Conservation (phyloP, 805 yeast genomes). For the Priceomyces carsonii region DNA sequence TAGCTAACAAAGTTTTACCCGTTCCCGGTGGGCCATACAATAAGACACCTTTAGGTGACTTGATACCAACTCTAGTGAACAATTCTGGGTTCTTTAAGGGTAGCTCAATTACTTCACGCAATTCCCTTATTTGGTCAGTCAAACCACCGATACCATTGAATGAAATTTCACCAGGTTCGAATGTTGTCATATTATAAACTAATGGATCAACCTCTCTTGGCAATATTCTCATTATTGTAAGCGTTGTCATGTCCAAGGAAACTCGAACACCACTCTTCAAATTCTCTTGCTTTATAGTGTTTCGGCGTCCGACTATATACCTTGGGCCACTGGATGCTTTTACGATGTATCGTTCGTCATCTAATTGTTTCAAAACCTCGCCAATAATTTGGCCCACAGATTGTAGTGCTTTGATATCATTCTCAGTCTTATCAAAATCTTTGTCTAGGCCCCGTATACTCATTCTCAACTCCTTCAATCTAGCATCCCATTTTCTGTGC, state of each 20-base stretch:
- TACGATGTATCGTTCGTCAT: constrained; percentile 91
- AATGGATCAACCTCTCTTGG: constrained; percentile 98
- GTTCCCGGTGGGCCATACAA: constrained; percentile 99
- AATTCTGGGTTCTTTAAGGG: constrained; percentile 97
- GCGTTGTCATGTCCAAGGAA: constrained; percentile 94
- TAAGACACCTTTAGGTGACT: constrained; percentile 97
- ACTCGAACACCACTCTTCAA: constrained; percentile 94
- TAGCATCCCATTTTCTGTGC: constrained; percentile 93
- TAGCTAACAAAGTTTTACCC: constrained; percentile 93
- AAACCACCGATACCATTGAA: constrained; percentile 96
- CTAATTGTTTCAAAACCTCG: constrained; percentile 92
- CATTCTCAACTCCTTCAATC: constrained; percentile 79
- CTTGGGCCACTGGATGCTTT: constrained; percentile 97
- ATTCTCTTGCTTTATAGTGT: constrained; percentile 79
- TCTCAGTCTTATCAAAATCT: constrained; percentile 89
- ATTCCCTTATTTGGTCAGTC: constrained; percentile 91
- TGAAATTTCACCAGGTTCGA: constrained; percentile 96
- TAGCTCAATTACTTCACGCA: constrained; percentile 95
- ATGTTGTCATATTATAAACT: constrained; percentile 96
- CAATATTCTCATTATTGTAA: constrained; percentile 94
- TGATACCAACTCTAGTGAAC: constrained; percentile 93
- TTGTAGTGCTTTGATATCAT: constrained; percentile 95
- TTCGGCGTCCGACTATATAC: constrained; percentile 96
- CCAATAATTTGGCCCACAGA: constrained; percentile 97
- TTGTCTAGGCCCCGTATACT: constrained; percentile 81